Percentiles rank a stretch among this genome's conserved stretches.
These are phyloP conservation scores for Alopecurus myosuroides DNA, from an alignment of 176 grass and related monocot genomes.

Conservation along the genomic window DNA sequence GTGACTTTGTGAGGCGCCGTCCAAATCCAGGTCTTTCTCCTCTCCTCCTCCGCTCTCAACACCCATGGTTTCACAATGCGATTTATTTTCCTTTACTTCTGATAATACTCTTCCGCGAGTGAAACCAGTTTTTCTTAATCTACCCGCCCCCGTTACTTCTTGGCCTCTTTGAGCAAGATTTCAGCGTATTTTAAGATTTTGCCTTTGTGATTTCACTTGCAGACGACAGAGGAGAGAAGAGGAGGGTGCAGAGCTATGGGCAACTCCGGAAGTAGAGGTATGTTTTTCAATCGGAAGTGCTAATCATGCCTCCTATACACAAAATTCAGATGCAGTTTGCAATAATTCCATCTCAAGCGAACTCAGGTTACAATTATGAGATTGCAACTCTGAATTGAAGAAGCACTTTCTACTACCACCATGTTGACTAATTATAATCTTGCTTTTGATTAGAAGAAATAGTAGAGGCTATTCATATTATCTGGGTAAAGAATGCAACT, in stretches of 20 bases:
- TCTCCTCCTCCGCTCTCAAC: background rate
- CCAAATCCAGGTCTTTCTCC: background rate
- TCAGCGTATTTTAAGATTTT: background rate
- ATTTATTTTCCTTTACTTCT: background rate
- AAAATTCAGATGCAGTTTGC: background rate
- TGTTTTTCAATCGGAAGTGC: background rate
- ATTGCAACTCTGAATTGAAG: background rate
- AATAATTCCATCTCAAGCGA: background rate
- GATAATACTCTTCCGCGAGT: too few relatives aligned
- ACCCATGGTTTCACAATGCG: background rate
- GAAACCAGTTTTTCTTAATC: too few relatives aligned
- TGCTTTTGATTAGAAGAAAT: background rate
- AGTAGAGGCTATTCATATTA: background rate
- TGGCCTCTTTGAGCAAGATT: background rate
- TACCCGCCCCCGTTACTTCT: background rate
- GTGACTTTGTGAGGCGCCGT: too few relatives aligned
- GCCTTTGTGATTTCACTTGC: background rate
- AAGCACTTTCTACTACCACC: background rate
- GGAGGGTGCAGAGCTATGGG: background rate
- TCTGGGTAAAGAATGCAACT: background rate
- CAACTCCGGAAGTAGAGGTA: background rate
- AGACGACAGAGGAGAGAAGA: background rate
- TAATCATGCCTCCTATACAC: background rate
- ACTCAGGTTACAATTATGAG: background rate
- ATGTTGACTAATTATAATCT: background rate